phyloP scores from a whole-genome alignment of 1,284 basidiomycete species.

The Afroboletus lepidellus region DNA sequence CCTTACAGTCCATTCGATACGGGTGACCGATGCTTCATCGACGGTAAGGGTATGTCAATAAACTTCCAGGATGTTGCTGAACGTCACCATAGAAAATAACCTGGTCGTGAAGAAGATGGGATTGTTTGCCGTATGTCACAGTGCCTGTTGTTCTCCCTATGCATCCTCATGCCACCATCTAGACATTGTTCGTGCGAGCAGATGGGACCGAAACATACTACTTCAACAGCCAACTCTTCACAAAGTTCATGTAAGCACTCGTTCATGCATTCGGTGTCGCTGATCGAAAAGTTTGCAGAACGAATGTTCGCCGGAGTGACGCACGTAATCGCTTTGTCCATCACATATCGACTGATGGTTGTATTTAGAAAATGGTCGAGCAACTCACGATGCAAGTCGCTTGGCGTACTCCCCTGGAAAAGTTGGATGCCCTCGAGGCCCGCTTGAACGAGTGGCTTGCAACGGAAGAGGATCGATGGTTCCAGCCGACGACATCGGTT shows the following conservation, averaged over 20 bases:
- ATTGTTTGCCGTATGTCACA: constrained; percentile 57
- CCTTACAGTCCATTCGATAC: constrained; percentile 66
- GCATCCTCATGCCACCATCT: constrained; percentile 8
- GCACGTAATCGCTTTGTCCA: constrained; percentile 34
- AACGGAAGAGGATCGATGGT: constrained; percentile 77
- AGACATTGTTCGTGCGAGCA: constrained; percentile 63
- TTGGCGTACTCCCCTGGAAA: constrained; percentile 70
- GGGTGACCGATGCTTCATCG: constrained; percentile 73
- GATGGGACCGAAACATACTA: constrained; percentile 78
- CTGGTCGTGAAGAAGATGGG: constrained; percentile 76
- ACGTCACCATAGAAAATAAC: constrained; percentile 49
- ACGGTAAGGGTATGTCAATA: constrained; percentile 39
- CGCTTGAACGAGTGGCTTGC: constrained; percentile 69
- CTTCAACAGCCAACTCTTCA: constrained; percentile 72
- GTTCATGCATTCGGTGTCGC: background rate
- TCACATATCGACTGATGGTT: constrained; percentile 2
- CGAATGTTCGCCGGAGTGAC: constrained; percentile 68
- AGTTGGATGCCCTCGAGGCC: constrained; percentile 64
- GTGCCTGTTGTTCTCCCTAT: background rate
- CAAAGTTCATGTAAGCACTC: constrained; percentile 62
- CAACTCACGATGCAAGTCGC: constrained; percentile 65
- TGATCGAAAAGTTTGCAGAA: constrained; percentile 38
- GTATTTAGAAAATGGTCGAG: constrained; percentile 61
- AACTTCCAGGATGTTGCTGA: background rate
- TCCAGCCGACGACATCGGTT: constrained; percentile 61